phyloP scores from a whole-genome alignment of 257 asterid species.

The Nicotiana attenuata region DNA sequence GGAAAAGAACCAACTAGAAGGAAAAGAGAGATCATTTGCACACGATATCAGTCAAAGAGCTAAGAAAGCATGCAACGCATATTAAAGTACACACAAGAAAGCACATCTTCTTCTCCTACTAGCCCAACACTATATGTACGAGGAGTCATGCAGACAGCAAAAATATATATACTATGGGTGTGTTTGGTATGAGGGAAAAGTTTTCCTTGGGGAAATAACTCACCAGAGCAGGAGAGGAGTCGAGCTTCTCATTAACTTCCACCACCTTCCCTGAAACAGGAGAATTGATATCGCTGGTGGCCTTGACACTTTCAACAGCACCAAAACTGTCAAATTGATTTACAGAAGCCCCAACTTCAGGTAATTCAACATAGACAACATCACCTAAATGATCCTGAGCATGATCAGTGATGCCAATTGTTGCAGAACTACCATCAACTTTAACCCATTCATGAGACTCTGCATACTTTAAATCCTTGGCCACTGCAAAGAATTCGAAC shows the following conservation, averaged over 20 bases:
- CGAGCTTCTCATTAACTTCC: conserved; percentile 65
- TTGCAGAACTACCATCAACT: conserved; percentile 71
- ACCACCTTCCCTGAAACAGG: conserved; percentile 89
- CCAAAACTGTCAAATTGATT: conserved; percentile 78
- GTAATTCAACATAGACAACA: conserved; percentile 86
- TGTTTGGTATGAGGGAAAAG: not conserved
- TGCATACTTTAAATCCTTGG: conserved; percentile 81
- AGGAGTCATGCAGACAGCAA: not conserved
- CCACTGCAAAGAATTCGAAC: conserved; percentile 37
- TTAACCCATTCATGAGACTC: conserved; percentile 96
- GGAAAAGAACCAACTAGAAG: not conserved
- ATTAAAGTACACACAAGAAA: not conserved
- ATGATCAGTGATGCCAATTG: conserved; percentile 87
- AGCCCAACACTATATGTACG: not conserved
- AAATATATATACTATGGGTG: not conserved
- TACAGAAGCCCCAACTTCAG: conserved; percentile 68
- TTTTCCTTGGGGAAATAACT: conserved; percentile 16
- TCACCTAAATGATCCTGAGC: conserved; percentile 96
- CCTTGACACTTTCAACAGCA: conserved; percentile 97
- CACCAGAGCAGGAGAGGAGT: conserved; percentile 76
- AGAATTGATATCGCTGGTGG: conserved; percentile 87
- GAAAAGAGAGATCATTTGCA: not conserved
- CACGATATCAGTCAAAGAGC: not conserved
- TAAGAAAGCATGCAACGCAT: not conserved
- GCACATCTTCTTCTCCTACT: not conserved